phyloP scores from a whole-genome alignment of 2,329 filamentous ascomycete genomes.

The Arthrobotrys sinensis region DNA sequence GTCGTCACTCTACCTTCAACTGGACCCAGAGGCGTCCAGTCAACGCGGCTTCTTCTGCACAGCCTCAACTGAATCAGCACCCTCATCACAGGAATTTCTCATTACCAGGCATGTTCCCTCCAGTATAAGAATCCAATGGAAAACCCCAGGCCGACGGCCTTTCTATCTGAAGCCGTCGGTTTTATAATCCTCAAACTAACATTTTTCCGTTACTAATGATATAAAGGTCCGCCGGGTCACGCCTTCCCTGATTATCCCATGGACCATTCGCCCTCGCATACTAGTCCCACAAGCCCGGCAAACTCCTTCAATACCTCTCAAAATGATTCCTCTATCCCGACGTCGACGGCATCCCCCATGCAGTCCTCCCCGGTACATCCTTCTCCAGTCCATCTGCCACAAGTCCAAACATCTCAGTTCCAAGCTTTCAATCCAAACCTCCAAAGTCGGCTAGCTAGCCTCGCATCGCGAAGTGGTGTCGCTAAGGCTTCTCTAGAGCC shows the following conservation, averaged over 20 bases:
- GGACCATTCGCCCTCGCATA: slow-evolving; percentile 39
- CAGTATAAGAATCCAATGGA: neutral
- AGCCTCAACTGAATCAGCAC: slow-evolving; percentile 41
- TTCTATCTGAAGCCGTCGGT: neutral
- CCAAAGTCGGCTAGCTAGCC: slow-evolving; percentile 25
- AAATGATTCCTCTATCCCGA: slow-evolving; percentile 24
- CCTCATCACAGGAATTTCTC: slow-evolving; percentile 56
- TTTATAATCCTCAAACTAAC: neutral
- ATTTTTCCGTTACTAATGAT: neutral
- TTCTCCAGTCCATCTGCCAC: neutral
- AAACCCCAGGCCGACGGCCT: neutral
- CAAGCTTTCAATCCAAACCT: slow-evolving; percentile 20
- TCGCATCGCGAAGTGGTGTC: slow-evolving; percentile 48
- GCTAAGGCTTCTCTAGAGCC: slow-evolving; percentile 39
- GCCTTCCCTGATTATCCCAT: slow-evolving; percentile 29
- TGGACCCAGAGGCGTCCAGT: slow-evolving; percentile 52
- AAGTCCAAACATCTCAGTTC: neutral
- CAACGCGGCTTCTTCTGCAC: slow-evolving; percentile 54
- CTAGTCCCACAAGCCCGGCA: slow-evolving; percentile 34
- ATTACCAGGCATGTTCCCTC: slow-evolving; percentile 35
- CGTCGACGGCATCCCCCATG: slow-evolving; percentile 17
- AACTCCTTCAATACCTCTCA: slow-evolving; percentile 12
- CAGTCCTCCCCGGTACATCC: slow-evolving; percentile 10
- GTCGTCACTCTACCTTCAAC: slow-evolving; percentile 55
- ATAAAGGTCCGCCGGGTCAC: slow-evolving; percentile 20